Conservation (phyloP, 768 basidiomycete genomes). For the Tricholoma furcatifolium region DNA sequence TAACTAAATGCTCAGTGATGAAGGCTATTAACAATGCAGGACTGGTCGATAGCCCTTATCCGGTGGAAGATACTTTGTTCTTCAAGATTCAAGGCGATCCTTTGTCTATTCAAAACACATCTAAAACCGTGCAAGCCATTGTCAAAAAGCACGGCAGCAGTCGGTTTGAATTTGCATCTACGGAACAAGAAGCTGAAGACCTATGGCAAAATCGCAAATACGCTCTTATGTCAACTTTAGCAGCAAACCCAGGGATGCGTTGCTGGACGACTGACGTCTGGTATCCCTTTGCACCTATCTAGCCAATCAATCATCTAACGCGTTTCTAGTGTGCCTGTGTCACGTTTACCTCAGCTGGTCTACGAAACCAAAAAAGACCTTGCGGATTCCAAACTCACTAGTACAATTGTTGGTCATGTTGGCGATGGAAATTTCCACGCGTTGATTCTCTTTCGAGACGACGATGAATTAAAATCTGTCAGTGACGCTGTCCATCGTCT, state of each 20-base stretch:
- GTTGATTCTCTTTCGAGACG: slow-evolving; percentile 56
- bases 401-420: slow-evolving; percentile 81
- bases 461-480: slow-evolving; percentile 55
- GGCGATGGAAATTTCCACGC: slow-evolving; percentile 68
- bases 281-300: slow-evolving; percentile 36
- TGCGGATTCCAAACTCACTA: slow-evolving; percentile 46
- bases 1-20: slow-evolving; percentile 65
- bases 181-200: slow-evolving; percentile 71
- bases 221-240: slow-evolving; percentile 70
- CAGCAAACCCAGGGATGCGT: slow-evolving; percentile 57
- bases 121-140: slow-evolving; percentile 57
- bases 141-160: slow-evolving; percentile 66
- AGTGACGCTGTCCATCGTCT: slow-evolving; percentile 67
- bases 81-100: slow-evolving; percentile 89
- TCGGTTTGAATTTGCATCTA: slow-evolving; percentile 70
- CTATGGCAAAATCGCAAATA: slow-evolving; percentile 89
- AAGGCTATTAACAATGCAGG: slow-evolving; percentile 70
- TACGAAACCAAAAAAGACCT: slow-evolving; percentile 82
- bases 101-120: slow-evolving; percentile 53
- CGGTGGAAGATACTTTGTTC: slow-evolving; percentile 77
- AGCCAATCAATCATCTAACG: background rate
- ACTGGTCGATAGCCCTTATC: slow-evolving; percentile 57
- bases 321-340: slow-evolving; percentile 60
- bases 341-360: slow-evolving; percentile 65
- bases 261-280: slow-evolving; percentile 93